Conservation (phyloP, 306 rosid species). For the Fragaria iinumae region DNA sequence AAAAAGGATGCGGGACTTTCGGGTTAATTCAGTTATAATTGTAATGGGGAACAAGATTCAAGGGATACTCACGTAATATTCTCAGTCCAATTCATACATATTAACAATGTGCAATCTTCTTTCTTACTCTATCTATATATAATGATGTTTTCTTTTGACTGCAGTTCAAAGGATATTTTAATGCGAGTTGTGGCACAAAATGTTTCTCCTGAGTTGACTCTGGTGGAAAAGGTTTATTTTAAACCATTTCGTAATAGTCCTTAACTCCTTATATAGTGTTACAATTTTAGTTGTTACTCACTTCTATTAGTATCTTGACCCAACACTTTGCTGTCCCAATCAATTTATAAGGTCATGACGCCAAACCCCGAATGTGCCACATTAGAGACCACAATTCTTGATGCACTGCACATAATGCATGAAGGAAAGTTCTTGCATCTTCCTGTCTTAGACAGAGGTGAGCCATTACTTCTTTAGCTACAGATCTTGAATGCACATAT, state of each 20-base stretch:
- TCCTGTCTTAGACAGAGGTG: conserved; percentile 89
- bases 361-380: conserved; percentile 88
- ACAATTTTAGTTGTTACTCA: background rate
- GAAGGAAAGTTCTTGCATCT: conserved; percentile 93
- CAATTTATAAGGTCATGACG: conserved; percentile 76
- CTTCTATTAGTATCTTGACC: background rate
- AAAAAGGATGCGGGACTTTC: conserved; percentile 78
- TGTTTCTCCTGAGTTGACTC: conserved; percentile 88
- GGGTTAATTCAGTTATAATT: conserved; percentile 71
- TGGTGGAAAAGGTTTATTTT: conserved; percentile 67
- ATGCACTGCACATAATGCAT: conserved; percentile 91
- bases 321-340: background rate
- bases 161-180: conserved; percentile 92
- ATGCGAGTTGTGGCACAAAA: conserved; percentile 91
- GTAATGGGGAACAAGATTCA: conserved; percentile 78
- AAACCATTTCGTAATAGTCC: background rate
- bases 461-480: conserved; percentile 31
- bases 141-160: conserved; percentile 26
- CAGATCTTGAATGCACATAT: background rate
- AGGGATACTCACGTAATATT: conserved; percentile 83
- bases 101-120: background rate
- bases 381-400: conserved; percentile 81
- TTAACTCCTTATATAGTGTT: background rate
- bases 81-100: conserved; percentile 12
- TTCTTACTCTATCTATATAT: conserved; percentile 4